These are phyloP conservation scores for Xylaria sp. DNA, from an alignment of 2,329 filamentous ascomycete genomes.

Conservation along the genomic window DNA sequence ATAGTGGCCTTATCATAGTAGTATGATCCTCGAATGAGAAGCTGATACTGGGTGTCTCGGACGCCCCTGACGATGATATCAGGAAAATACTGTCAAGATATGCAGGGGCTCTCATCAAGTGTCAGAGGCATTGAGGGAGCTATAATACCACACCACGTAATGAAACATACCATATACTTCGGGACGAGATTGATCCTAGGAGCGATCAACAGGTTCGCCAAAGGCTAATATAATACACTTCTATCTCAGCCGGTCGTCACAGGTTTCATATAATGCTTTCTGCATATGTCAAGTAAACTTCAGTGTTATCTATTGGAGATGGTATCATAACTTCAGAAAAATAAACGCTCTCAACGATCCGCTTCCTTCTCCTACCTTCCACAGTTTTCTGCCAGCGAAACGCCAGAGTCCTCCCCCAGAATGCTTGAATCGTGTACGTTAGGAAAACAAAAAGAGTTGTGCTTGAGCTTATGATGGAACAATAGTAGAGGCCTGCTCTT, in stretches of 20 bases:
- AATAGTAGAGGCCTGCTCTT: neutral
- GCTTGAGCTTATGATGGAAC: neutral
- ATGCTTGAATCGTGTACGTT: neutral
- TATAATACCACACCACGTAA: slow-evolving; percentile 1
- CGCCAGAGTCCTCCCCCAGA: neutral
- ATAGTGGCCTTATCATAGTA: neutral
- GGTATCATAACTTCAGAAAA: neutral
- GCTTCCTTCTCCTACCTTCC: neutral
- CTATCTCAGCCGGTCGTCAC: neutral
- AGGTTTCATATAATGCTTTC: neutral
- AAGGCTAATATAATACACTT: slow-evolving; percentile 11
- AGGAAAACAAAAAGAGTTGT: neutral
- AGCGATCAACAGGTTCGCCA: neutral
- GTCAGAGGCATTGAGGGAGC: neutral
- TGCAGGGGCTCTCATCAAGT: slow-evolving; percentile 13
- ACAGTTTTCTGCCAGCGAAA: neutral
- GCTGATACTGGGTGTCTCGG: neutral
- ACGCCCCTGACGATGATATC: neutral
- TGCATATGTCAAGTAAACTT: slow-evolving; percentile 5
- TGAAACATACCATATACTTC: slow-evolving; percentile 2
- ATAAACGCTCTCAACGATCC: neutral
- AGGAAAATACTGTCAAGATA: neutral
- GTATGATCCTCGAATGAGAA: slow-evolving; percentile 3
- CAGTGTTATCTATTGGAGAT: neutral
- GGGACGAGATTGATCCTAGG: neutral